Conservation (phyloP, 306 rosid species). For the Benincasa hispida region DNA sequence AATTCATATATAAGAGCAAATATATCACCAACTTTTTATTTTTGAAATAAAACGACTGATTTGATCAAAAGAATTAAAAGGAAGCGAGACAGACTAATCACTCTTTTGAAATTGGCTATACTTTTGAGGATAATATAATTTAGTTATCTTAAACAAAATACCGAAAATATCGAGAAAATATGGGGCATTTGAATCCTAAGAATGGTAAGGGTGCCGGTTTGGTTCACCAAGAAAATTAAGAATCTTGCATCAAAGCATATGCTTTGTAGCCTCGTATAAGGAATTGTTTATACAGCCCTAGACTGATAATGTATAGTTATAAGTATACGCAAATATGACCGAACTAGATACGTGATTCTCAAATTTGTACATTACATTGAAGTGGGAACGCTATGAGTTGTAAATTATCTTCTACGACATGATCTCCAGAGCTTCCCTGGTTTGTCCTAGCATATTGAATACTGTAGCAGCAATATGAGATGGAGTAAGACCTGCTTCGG, state of each 20-base stretch:
- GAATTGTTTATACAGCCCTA: neutral
- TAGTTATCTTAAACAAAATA: neutral
- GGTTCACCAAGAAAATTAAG: neutral
- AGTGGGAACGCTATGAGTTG: neutral
- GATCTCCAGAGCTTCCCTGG: slow-evolving; percentile 74
- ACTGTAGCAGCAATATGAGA: slow-evolving; percentile 88
- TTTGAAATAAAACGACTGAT: neutral
- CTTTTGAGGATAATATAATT: neutral
- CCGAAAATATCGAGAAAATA: neutral
- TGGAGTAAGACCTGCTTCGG: slow-evolving; percentile 64
- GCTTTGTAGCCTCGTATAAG: neutral
- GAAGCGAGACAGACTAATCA: neutral
- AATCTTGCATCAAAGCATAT: neutral
- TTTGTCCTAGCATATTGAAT: slow-evolving; percentile 75
- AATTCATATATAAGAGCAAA: neutral
- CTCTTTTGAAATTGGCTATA: neutral
- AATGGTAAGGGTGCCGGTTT: neutral
- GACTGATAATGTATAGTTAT: neutral
- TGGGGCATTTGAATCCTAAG: neutral
- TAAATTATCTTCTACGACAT: slow-evolving; percentile 27
- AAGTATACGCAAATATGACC: neutral
- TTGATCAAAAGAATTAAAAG: neutral
- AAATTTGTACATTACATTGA: neutral
- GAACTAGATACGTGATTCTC: neutral
- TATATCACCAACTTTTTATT: neutral